Evolutionary conservation across 2,329 filamentous ascomycete genomes (phyloP).

Genomic region (Penicillium sp.): DNA sequence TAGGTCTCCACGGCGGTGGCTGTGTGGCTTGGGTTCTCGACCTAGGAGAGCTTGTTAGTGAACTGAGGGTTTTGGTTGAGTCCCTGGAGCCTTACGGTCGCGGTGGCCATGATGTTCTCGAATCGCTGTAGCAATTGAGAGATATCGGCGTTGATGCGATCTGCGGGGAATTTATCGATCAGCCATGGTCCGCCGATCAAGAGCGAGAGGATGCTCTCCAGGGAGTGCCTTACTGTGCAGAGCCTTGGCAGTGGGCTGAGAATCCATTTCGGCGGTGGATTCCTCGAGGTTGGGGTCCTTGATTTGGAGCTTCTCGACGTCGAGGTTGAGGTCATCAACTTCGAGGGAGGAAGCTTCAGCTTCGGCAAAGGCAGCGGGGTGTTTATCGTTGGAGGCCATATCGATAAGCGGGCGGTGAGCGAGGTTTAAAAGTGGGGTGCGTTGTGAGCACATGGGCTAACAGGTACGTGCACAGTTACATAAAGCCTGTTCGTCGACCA

Average conservation of each 20-base stretch:
- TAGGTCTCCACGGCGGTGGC: constrained; percentile 58
- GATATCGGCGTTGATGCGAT: constrained; percentile 46
- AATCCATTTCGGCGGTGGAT: constrained; percentile 30
- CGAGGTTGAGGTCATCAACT: too few relatives aligned
- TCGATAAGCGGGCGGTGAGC: too few relatives aligned
- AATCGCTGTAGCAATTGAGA: constrained; percentile 53
- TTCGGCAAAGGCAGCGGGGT: too few relatives aligned
- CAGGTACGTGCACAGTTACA: too few relatives aligned
- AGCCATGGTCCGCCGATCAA: too few relatives aligned
- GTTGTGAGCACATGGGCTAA: too few relatives aligned
- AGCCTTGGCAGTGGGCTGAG: constrained; percentile 30
- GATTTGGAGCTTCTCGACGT: too few relatives aligned
- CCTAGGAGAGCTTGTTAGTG: constrained; percentile 30
- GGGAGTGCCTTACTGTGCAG: constrained; percentile 26
- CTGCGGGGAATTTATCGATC: constrained; percentile 24
- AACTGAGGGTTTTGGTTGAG: not conserved
- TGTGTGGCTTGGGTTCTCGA: constrained; percentile 53
- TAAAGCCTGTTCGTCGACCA: too few relatives aligned
- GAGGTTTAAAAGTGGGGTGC: too few relatives aligned
- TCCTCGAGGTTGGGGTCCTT: not conserved
- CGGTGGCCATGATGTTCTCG: constrained; percentile 56
- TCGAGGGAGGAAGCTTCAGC: not conserved
- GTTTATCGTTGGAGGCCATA: too few relatives aligned
- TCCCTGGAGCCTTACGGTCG: constrained; percentile 42
- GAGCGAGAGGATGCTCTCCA: not conserved